Conservation (phyloP, 2,329 filamentous ascomycete species). For the Monilinia vaccinii-corymbosi region DNA sequence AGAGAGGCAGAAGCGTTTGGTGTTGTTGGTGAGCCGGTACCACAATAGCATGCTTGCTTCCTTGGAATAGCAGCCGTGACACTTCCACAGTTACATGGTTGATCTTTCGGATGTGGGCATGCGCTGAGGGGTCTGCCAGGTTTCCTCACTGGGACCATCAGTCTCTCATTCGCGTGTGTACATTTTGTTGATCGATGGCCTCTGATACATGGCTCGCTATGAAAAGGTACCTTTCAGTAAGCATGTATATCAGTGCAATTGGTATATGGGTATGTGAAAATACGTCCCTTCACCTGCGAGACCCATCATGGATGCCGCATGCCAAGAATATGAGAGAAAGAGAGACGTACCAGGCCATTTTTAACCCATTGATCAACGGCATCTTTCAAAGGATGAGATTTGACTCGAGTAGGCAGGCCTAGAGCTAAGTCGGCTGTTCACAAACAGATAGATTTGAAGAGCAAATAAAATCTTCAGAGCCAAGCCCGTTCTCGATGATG, state of each 20-base stretch:
- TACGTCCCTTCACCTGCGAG: background rate
- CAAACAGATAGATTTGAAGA: constrained; percentile 12
- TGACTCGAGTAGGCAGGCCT: constrained; percentile 1
- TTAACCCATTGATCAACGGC: constrained; percentile 61
- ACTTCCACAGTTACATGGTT: constrained; percentile 48
- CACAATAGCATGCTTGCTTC: constrained; percentile 47
- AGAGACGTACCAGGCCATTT: constrained; percentile 60
- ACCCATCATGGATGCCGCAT: background rate
- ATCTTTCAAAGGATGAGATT: constrained; percentile 34
- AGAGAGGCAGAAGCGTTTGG: constrained; percentile 11
- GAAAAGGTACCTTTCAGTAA: constrained; percentile 12
- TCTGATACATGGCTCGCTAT: constrained; percentile 64
- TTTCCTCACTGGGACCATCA: constrained; percentile 63
- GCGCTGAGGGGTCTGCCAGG: constrained; percentile 61
- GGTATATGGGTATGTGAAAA: background rate
- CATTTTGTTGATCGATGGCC: constrained; percentile 71
- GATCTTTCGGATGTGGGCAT: constrained; percentile 50
- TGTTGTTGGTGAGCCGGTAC: constrained; percentile 28
- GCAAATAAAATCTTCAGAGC: constrained; percentile 15
- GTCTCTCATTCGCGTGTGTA: constrained; percentile 55
- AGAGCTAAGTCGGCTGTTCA: constrained; percentile 15
- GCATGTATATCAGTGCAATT: constrained; percentile 1
- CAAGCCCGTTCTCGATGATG: constrained; percentile 11
- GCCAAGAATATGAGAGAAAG: background rate
- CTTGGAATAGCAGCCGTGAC: constrained; percentile 57